These are phyloP conservation scores for Mucor piriformis DNA, from an alignment of 371 early-diverging fungal genomes.

Conservation along the genomic window DNA sequence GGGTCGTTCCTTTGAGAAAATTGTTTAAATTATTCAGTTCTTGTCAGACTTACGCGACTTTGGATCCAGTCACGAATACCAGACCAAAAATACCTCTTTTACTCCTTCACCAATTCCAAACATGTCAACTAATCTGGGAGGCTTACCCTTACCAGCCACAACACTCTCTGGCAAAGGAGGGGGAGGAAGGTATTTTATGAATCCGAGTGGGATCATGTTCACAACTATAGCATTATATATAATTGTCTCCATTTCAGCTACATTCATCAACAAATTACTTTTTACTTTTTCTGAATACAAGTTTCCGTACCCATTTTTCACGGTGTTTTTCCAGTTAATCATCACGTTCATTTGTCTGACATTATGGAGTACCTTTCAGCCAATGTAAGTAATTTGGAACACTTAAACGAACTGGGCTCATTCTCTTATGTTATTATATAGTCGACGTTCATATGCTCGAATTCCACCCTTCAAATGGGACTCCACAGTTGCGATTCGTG, in stretches of 20 bases:
- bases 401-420: background rate
- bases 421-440: background rate
- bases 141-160: constrained; percentile 24
- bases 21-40: too few relatives aligned
- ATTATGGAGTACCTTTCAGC: constrained; percentile 44
- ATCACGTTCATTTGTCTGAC: constrained; percentile 50
- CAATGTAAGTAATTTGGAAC: constrained; percentile 52
- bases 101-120: background rate
- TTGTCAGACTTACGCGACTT: too few relatives aligned
- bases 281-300: constrained; percentile 52
- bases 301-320: constrained; percentile 64
- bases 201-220: constrained; percentile 7
- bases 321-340: constrained; percentile 58
- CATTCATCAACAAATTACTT: constrained; percentile 64
- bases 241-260: constrained; percentile 53
- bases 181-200: constrained; percentile 8
- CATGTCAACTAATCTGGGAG: constrained; percentile 13
- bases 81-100: too few relatives aligned
- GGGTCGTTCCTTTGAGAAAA: too few relatives aligned
- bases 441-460: background rate
- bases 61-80: too few relatives aligned
- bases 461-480: constrained; percentile 59
- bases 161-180: constrained; percentile 6
- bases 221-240: constrained; percentile 53
- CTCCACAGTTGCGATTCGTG: constrained; percentile 40